Conservation (phyloP, 805 yeast genomes). For the Candida namnaoensis region DNA sequence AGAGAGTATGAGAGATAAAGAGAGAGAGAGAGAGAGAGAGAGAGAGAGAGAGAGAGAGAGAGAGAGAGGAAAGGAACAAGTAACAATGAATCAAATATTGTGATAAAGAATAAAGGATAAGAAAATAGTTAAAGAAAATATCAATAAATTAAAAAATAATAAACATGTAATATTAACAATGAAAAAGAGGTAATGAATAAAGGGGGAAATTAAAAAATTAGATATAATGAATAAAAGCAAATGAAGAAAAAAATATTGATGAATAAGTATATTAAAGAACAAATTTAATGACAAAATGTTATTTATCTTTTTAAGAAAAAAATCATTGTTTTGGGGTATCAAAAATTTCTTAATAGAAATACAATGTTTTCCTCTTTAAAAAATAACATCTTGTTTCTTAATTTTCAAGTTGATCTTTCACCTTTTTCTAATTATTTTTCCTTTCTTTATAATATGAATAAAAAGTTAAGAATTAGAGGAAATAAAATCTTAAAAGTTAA, state of each 20-base stretch:
- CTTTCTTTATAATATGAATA: too few species aligned
- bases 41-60: neutral
- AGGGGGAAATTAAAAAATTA: neutral
- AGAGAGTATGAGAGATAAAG: neutral
- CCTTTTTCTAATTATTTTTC: too few species aligned
- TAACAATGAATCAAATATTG: neutral
- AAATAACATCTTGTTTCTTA: neutral
- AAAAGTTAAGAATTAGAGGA: too few species aligned
- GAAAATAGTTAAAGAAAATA: neutral
- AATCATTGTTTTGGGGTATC: neutral
- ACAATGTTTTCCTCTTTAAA: too few species aligned
- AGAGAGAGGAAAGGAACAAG: neutral
- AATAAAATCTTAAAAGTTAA: conserved; percentile 9
- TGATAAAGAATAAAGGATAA: too few species aligned
- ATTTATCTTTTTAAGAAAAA: neutral
- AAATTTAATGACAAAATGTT: neutral
- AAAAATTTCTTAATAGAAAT: neutral
- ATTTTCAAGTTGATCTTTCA: too few species aligned
- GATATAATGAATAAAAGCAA: neutral
- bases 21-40: neutral
- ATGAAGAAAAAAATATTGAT: neutral
- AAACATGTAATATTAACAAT: neutral
- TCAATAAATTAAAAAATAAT: neutral
- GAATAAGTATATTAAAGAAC: neutral
- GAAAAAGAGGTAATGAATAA: neutral